Evolutionary conservation across 2,329 filamentous ascomycete genomes (phyloP), one percentile per base, ranked within the genome.

Genomic region (Nemania bipapillata): DNA sequence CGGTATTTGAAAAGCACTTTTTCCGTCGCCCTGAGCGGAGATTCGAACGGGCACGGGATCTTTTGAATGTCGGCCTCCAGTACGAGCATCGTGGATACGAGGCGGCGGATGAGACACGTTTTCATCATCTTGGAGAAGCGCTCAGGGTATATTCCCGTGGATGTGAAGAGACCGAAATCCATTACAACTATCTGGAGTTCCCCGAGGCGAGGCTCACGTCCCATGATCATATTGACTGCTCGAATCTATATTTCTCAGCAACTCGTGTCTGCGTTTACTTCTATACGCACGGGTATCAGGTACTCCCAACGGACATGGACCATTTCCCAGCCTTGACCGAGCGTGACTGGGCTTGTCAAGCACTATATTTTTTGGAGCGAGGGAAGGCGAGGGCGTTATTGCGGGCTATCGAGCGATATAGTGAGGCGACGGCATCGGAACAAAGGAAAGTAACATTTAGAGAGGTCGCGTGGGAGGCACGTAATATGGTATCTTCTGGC

Each of bases 141-240:
- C 35, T 69, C 0, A 66, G 54, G 42, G 52, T 57, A 12, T 69
- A 66, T 50, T 65, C 63, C 20, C 62, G 35, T 6, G 66, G 66
- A 15, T 69, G 63, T 12, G 58, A 66, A 15, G 62, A 62, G 37
- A 69, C 59, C 12, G 66, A 69, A 7, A 63, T 66, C 22, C 66
- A 69, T 35, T 57, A 59, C 24, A 66, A 26, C 4, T 55, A 66
- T 15, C 28, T 66, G 11, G 66, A 69, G 20, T 32, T 45, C 57
- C 66, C 66, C 30, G 62, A 69, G 26, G 62, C 63, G 8, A 20
- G n/a, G 22, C 37, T 69, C 3, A 69, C 66, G 35, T 65, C 58
- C 15, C 66, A 69, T 62, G 66, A 69, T n/a, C 66, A 69, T 32
- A 62, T 57, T 37, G 66, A 69, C 45, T 69, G 62, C 57, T 69